Conservation (phyloP, 83 land plant genomes). For the Diphasiastrum complanatum region DNA sequence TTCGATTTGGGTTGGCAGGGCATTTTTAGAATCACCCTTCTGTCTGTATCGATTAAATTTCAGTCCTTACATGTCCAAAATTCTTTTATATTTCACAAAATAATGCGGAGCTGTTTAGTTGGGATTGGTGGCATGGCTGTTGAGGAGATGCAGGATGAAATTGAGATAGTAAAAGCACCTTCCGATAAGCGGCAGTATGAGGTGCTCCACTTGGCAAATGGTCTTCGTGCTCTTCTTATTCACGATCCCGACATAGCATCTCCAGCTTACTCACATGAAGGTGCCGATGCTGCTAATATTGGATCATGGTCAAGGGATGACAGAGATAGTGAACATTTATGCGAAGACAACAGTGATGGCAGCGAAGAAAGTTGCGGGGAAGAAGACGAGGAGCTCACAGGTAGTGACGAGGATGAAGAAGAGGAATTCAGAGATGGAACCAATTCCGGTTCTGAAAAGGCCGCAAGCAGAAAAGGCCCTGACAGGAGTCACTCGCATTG, state of each 20-base stretch:
- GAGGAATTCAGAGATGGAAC: slow-evolving; percentile 26
- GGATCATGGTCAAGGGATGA: neutral
- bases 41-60: too few relatives aligned
- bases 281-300: neutral
- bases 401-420: slow-evolving; percentile 38
- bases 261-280: slow-evolving; percentile 18
- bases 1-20: too few relatives aligned
- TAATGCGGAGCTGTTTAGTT: too few relatives aligned
- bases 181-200: slow-evolving; percentile 39
- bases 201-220: slow-evolving; percentile 25
- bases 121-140: too few relatives aligned
- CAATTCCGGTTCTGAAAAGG: slow-evolving; percentile 9
- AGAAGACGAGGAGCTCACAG: slow-evolving; percentile 30
- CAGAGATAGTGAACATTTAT: slow-evolving; percentile 1
- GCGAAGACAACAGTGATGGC: slow-evolving; percentile 17
- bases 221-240: slow-evolving; percentile 31
- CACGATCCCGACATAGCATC: slow-evolving; percentile 52
- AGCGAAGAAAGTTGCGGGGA: slow-evolving; percentile 8
- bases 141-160: too few relatives aligned
- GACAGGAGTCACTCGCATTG: slow-evolving; percentile 15
- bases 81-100: too few relatives aligned
- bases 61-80: too few relatives aligned
- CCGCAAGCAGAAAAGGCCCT: slow-evolving; percentile 2
- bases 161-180: slow-evolving; percentile 32
- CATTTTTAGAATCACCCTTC: too few relatives aligned